Conservation (phyloP, 305 asterid species). For the Caryopteris hybrid region DNA sequence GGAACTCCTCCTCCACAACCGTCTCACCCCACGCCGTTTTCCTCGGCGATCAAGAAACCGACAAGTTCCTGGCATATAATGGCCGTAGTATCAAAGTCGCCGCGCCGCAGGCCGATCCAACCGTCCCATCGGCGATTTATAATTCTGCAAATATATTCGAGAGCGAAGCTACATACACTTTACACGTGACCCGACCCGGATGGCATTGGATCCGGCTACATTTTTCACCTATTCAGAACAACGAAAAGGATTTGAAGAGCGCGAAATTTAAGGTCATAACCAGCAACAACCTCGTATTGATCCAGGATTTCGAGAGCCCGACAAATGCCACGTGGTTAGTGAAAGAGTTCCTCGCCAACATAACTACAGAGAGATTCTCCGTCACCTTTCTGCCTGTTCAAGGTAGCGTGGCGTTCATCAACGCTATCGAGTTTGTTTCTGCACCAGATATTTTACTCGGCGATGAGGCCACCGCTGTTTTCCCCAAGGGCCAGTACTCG, state of each 20-base stretch:
- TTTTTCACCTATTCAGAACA: constrained; percentile 48
- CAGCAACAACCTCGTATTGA: constrained; percentile 41
- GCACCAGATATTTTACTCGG: constrained; percentile 65
- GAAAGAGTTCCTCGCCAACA: constrained; percentile 64
- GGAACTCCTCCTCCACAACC: constrained; percentile 36
- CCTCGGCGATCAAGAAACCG: constrained; percentile 38
- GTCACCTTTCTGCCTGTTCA: constrained; percentile 43
- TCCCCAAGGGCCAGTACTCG: constrained; percentile 47
- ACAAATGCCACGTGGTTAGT: constrained; percentile 22
- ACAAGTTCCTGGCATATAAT: constrained; percentile 32
- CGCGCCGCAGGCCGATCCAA: constrained; percentile 17
- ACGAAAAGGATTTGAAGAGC: constrained; percentile 37
- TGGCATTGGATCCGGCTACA: constrained; percentile 94
- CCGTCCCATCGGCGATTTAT: constrained; percentile 49
- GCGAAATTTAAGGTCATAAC: constrained; percentile 59
- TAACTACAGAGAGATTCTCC: constrained; percentile 52
- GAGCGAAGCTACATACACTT: constrained; percentile 55
- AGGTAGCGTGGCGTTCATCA: constrained; percentile 63
- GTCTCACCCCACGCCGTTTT: constrained; percentile 35
- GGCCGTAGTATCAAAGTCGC: constrained; percentile 43
- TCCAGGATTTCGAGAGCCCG: constrained; percentile 40
- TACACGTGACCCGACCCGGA: constrained; percentile 68
- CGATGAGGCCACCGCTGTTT: constrained; percentile 51
- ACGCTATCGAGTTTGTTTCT: constrained; percentile 76
- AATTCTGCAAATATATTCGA: constrained; percentile 55